phyloP scores from a whole-genome alignment of 2,329 filamentous ascomycete species.

The Aspergillus sp. region DNA sequence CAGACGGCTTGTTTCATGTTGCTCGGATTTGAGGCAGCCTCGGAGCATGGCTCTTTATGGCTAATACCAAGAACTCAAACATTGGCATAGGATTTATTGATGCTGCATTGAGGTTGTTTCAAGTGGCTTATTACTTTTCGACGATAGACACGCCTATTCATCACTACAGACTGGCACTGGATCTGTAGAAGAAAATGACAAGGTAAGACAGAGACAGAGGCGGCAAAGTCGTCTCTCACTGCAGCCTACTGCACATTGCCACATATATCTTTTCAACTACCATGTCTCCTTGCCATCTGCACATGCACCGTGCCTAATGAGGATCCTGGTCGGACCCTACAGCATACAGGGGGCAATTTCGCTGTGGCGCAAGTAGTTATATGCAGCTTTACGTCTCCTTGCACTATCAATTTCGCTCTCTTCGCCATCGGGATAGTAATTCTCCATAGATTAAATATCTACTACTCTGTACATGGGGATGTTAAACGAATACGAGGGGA shows the following conservation, averaged over 20 bases:
- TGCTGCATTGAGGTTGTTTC: neutral
- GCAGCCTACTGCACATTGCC: no score
- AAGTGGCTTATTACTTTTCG: neutral
- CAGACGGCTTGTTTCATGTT: conserved; percentile 1
- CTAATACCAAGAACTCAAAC: neutral
- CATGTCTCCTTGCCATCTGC: neutral
- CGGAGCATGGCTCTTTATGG: neutral
- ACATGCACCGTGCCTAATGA: neutral
- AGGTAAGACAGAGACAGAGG: no score
- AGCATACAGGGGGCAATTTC: neutral
- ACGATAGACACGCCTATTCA: neutral
- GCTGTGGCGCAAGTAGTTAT: neutral
- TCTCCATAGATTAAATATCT: no score
- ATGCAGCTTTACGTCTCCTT: conserved; percentile 6
- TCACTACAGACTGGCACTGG: no score
- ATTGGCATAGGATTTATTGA: neutral
- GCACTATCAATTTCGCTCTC: neutral
- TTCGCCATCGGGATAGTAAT: neutral
- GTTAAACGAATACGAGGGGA: no score
- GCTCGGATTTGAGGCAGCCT: neutral
- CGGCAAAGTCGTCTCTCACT: no score
- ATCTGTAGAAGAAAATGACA: no score
- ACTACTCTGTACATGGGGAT: no score
- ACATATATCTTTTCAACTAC: neutral
- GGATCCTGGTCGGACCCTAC: neutral